Evolutionary conservation across 805 yeast genomes (phyloP).

Genomic region (Candida insectorum): DNA sequence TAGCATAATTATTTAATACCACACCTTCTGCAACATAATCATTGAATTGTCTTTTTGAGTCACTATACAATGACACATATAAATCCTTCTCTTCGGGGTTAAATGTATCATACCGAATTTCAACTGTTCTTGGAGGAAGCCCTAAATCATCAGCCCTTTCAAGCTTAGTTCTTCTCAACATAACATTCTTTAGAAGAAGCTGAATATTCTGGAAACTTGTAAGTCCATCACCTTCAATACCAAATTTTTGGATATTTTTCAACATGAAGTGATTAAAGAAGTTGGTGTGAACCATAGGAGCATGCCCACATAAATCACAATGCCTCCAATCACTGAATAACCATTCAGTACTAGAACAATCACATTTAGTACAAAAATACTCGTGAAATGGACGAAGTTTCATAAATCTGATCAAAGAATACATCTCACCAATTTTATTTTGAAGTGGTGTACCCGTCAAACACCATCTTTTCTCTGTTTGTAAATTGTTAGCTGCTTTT

Average conservation of each 20-base stretch:
- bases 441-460: slow-evolving; percentile 95
- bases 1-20: slow-evolving; percentile 93
- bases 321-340: slow-evolving; percentile 74
- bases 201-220: slow-evolving; percentile 77
- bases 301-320: slow-evolving; percentile 85
- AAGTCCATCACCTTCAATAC: slow-evolving; percentile 77
- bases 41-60: slow-evolving; percentile 81
- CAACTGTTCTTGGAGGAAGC: slow-evolving; percentile 92
- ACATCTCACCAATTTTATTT: slow-evolving; percentile 94
- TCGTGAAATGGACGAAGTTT: slow-evolving; percentile 81
- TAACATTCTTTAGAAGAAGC: slow-evolving; percentile 67
- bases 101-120: slow-evolving; percentile 79
- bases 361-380: slow-evolving; percentile 92
- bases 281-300: slow-evolving; percentile 92
- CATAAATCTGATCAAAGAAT: slow-evolving; percentile 83
- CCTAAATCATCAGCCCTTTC: slow-evolving; percentile 98
- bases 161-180: slow-evolving; percentile 92
- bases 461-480: slow-evolving; percentile 82
- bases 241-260: slow-evolving; percentile 86
- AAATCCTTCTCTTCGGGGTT: slow-evolving; percentile 94
- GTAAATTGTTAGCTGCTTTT: slow-evolving; percentile 76
- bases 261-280: slow-evolving; percentile 94
- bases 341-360: slow-evolving; percentile 83
- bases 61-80: slow-evolving; percentile 82
- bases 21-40: slow-evolving; percentile 96